These are phyloP conservation scores for Chalaropsis thielavioides DNA, from an alignment of 2,329 filamentous ascomycete genomes.

Conservation along the genomic window DNA sequence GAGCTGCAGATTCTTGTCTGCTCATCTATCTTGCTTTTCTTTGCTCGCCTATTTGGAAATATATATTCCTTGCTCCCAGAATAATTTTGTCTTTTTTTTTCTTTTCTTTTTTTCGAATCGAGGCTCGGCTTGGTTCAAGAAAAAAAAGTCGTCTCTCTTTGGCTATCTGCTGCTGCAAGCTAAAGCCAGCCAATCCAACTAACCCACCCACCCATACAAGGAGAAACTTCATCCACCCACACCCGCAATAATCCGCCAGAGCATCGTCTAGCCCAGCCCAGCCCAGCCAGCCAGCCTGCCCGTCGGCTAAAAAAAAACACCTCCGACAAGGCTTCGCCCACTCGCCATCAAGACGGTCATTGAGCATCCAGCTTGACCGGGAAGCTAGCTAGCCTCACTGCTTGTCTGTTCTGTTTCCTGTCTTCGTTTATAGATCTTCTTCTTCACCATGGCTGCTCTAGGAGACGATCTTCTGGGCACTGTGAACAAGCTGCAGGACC, in stretches of 20 bases:
- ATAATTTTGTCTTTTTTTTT: neutral
- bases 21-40: neutral
- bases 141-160: conserved; percentile 3
- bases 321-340: neutral
- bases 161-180: conserved; percentile 1
- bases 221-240: neutral
- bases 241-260: conserved; percentile 3
- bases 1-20: neutral
- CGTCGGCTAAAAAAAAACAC: neutral
- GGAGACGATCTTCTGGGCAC: conserved; percentile 89
- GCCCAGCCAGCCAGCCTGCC: neutral
- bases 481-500: conserved; percentile 95
- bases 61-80: neutral
- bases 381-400: neutral
- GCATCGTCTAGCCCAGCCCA: neutral
- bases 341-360: neutral
- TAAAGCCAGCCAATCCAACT: neutral
- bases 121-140: conserved; percentile 5
- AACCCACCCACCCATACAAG: neutral
- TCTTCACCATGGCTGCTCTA: conserved; percentile 65
- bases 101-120: neutral
- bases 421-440: neutral
- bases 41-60: neutral
- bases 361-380: conserved; percentile 1
- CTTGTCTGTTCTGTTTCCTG: conserved; percentile 9